Base-by-base conservation (phyloP, 352 stramenopile genomes). In the Globisporangium takayamanum region DNA sequence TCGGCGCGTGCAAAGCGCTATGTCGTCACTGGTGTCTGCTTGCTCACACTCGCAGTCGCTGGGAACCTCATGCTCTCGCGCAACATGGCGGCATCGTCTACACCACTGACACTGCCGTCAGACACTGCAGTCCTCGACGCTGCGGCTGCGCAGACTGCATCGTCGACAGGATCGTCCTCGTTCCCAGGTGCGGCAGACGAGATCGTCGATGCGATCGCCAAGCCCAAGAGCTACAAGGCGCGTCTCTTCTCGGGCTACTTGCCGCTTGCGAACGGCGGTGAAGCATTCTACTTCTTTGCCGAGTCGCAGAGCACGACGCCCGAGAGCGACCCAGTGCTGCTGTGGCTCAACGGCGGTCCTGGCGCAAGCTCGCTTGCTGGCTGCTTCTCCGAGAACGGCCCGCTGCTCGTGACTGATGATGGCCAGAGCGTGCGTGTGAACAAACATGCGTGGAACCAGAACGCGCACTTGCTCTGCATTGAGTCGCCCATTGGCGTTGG, bases 261-360 rank as follows among this genome's bases (percentile, higher is more conserved):
- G 50, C 55, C 70, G 4, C 62, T 86, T 14, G 48, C 46, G 22
- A 87, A 87, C 51, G 76, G 76, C 28, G 77, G 79, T 14, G 56
- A 84, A 44, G 76, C 64, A n/a, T 87, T 87, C 58, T 89, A 89
- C 67, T 89, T 84, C 57, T 60, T 85, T 39, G 79, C 79, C 28
- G 76, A 87, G 57, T 86, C 76, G 11, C 79, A 89, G 63, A 85
- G 68, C 52, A 16, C 55, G 70, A 59, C 8, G 48, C 50, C 65
- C 4, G 57, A 70, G 46, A 51, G 50, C 2, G 78, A 87, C 64
- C 77, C 80, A 0, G 72, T 91, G 53, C 44, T 87, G 53, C 66
- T 89, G 5, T 91, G 81, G 78, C 75, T 88, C 39, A 88, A 87
- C 41, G 81, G 81, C 16, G 81, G 81, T 0, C 81, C 81, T 0